Evolutionary conservation across 495 filamentous ascomycete species (phyloP), one percentile per base, ranked within the genome.

Genomic region (Penicillium mononematosum): DNA sequence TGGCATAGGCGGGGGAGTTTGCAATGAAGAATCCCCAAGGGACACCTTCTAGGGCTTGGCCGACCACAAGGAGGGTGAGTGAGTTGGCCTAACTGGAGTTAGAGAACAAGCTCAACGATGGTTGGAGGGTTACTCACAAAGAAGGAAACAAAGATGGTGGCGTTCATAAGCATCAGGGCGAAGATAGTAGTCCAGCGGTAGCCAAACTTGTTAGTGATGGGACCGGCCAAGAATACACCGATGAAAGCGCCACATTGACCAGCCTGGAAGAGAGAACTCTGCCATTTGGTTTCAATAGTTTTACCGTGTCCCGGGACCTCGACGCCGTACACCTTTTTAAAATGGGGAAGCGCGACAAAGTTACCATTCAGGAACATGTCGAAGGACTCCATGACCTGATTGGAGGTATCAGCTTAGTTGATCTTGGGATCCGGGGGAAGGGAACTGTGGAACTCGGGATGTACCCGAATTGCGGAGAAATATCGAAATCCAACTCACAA

Each of bases 21-120:
- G 87, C 88, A 67, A 88, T 86, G 70, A 88, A 88, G 56, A 91
- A 81, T 42, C 87, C 88, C 86, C 86, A 89, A 47, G 85, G 83
- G 53, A 90, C 82, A 60, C 88, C 87, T 60, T 85, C 86, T 16
- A 91, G 70, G 32, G 88, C 84, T 69, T 89, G 86, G 10, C 83
- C 86, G 19, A 85, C 79, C 24, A 85, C 77, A 12, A 90, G 72
- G 8, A 81, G 73, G 20, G 81, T 67, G n/a, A 89, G 81, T 50
- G 75, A 83, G 46, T 85, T 75, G 9, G 85, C 71, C 70, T 73
- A 50, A 58, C 4, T 22, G 9, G 11, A 32, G 12, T 48, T 41
- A 47, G 36, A 16, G 32, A 14, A 24, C 10, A 6, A 8, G n/a
- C 6, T 34, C 34, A 44, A 48, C 38, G 45, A 61, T 45, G 6